Base-by-base conservation (phyloP, 768 basidiomycete species). In the Mycena belliarum region DNA sequence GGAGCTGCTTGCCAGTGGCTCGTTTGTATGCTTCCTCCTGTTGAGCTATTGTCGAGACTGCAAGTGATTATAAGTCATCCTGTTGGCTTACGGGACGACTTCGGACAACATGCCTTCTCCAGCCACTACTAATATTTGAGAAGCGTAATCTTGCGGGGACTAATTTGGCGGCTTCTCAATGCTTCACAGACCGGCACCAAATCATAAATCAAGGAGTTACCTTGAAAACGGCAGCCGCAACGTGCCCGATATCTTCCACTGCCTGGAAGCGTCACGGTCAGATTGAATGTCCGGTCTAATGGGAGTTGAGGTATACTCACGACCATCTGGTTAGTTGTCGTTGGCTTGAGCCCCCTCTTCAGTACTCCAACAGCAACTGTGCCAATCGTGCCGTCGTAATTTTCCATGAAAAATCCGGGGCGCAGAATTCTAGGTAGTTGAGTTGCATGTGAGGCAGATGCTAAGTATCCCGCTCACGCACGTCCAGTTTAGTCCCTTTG, bases 391-490 rank as follows among this genome's bases (percentile, higher is more conserved):
- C 73, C 69, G n/a, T 69, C 65, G 45, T 68, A 73, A 45, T 72
- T 73, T 57, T 73, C 72, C 69, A 73, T 69, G 60, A 74, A 74
- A 61, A 74, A 70, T 20, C 55, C 66, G 6, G 72, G 72, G n/a
- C 71, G 72, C 20, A 73, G 56, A 46, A 73, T 68, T 12, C 69
- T 72, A 55, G 6, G 28, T 16, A 25, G 5, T 20, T 25, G 7
- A 6, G 44, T 49, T 42, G 20, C n/a, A 23, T 33, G 14, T 29
- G 20, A 16, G 4, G 20, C 6, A n/a, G 37, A 38, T n/a, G 33
- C 29, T 14, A 32, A 32, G 29, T n/a, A 6, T 12, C 14, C 14
- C 16, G 24, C 37, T 16, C 23, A 61, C 70, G 52, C 37, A 72
- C 71, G 70, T 72, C 71, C 71, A 72, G 33, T 58, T 57, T 4